Evolutionary conservation across 2,329 filamentous ascomycete species (phyloP), one percentile per base, ranked within the genome.

Genomic region (Bipolaris sorokiniana): DNA sequence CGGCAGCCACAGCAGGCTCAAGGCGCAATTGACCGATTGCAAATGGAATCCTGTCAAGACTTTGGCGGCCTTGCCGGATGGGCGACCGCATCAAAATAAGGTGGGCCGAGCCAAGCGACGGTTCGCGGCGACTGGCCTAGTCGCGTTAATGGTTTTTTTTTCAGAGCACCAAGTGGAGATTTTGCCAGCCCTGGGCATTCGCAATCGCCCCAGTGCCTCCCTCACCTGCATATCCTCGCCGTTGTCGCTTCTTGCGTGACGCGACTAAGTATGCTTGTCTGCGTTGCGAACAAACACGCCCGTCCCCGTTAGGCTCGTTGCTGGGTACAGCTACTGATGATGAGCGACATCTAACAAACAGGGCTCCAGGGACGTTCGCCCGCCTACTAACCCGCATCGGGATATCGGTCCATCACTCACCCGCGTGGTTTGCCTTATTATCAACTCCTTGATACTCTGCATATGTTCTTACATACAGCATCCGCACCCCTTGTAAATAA

Each of bases 61-160:
- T 28, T 33, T 51, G 37, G 56, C 38, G 33, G 15, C 44, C 16
- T 33, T 16, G 42, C 42, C 23, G 22, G 33, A 40, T 54, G 45
- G 33, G 44, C 33, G 20, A 34, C 50, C 11, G 45, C 33, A 28
- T 54, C 22, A 16, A 28, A 49, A 49, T 46, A 57, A 45, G 33
- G 55, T 53, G 50, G 55, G 49, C 26, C 50, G 41, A 34, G 55
- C 15, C 44, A 46, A 20, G 41, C 23, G 16, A 53, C 54, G 49
- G 26, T 56, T 56, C 42, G 42, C 55, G 51, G 55, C 37, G 45
- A 49, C 34, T 5, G 34, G 37, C 50, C 54, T 47, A 58, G 55
- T 54, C 33, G 51, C 51, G 55, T 58, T 54, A 54, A 58, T 57
- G 46, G 33, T 38, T 54, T 49, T 54, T 49, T 54, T 49, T 49